Evolutionary conservation across 352 stramenopile genomes (phyloP).

Genomic region (Thraustochytrium sp.): DNA sequence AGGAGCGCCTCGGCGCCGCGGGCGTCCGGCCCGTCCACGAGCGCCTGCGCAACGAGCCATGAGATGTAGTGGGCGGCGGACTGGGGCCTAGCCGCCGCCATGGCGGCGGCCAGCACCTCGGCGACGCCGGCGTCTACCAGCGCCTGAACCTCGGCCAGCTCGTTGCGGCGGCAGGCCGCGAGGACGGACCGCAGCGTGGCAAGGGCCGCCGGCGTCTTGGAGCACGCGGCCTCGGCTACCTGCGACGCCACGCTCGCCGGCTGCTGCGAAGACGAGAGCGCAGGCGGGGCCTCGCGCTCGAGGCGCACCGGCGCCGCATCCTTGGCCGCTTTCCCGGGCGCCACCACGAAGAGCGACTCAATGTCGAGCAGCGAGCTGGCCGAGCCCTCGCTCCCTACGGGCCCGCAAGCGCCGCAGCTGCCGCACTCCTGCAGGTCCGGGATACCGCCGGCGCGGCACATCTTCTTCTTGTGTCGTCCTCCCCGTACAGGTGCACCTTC

Average conservation of each 20-base stretch:
- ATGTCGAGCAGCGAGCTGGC: not conserved
- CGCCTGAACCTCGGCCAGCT: not conserved
- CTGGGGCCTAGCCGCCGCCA: not conserved
- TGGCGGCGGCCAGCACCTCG: not conserved
- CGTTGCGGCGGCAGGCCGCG: not conserved
- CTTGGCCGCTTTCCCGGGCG: not conserved
- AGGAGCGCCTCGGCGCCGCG: not conserved
- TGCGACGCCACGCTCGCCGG: not conserved
- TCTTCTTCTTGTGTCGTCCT: not conserved
- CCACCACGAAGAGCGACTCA: not conserved
- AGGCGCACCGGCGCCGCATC: no score
- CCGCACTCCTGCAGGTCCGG: not conserved
- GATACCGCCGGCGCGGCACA: not conserved
- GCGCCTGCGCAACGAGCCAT: not conserved
- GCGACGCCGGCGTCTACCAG: not conserved
- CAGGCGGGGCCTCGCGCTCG: no score
- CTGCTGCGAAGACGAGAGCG: no score
- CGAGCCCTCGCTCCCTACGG: not conserved
- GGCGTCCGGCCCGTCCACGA: not conserved
- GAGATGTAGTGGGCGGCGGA: not conserved
- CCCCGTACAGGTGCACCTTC: no score
- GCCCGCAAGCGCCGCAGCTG: not conserved
- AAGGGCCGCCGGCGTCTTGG: not conserved
- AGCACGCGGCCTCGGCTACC: not conserved
- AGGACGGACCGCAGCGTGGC: not conserved